Evolutionary conservation across 352 stramenopile genomes (phyloP).

Genomic region (Globisporangium takayamanum): DNA sequence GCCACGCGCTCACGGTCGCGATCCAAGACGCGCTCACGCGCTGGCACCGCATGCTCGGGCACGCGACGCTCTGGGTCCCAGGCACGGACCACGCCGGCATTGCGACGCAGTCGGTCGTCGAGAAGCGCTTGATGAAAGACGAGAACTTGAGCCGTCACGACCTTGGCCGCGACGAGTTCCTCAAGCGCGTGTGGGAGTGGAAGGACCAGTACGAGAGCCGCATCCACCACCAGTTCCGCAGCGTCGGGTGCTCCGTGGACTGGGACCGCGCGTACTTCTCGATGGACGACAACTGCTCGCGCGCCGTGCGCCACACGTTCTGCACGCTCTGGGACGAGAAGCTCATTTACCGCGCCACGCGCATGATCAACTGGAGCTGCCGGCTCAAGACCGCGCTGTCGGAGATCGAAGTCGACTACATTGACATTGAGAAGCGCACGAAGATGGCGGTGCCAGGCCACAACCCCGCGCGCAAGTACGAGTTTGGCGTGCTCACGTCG

Average conservation of each 20-base stretch:
- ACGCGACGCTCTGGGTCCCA: slow-evolving; percentile 96
- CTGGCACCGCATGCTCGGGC: slow-evolving; percentile 98
- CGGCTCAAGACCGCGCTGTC: slow-evolving; percentile 95
- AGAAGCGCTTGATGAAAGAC: slow-evolving; percentile 85
- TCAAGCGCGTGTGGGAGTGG: slow-evolving; percentile 95
- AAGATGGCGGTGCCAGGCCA: slow-evolving; percentile 96
- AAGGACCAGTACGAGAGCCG: slow-evolving; percentile 90
- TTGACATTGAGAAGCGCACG: slow-evolving; percentile 96
- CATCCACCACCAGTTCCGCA: slow-evolving; percentile 85
- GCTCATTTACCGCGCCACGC: slow-evolving; percentile 96
- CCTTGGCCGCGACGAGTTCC: slow-evolving; percentile 90
- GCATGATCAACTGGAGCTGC: slow-evolving; percentile 99
- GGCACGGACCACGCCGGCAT: slow-evolving; percentile 99
- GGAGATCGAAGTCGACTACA: slow-evolving; percentile 98
- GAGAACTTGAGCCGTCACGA: slow-evolving; percentile 81
- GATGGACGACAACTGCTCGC: slow-evolving; percentile 98
- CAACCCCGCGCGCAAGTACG: slow-evolving; percentile 94
- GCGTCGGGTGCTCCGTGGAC: slow-evolving; percentile 95
- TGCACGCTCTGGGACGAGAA: slow-evolving; percentile 89
- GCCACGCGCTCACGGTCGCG: slow-evolving; percentile 97
- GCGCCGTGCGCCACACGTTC: slow-evolving; percentile 97
- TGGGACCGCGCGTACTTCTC: slow-evolving; percentile 98
- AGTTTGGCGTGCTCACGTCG: slow-evolving; percentile 97
- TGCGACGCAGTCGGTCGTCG: slow-evolving; percentile 93
- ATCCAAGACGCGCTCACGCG: slow-evolving; percentile 96